phyloP scores from a whole-genome alignment of 2,329 filamentous ascomycete species.

The Microdochium nivale region DNA sequence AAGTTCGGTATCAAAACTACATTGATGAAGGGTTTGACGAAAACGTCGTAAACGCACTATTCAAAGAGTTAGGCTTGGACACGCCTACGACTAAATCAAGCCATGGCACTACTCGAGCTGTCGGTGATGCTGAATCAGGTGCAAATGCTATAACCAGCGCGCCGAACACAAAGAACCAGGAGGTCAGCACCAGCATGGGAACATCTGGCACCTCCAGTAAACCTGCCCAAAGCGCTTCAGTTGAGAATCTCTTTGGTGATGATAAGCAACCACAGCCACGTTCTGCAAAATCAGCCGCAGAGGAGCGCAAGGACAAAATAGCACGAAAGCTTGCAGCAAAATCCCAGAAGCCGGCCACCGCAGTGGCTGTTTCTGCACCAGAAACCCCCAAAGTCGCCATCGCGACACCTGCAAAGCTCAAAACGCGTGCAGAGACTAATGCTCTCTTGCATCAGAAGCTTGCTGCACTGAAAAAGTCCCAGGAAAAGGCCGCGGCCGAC shows the following conservation, averaged over 20 bases:
- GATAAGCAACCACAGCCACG: not conserved
- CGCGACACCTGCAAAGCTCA: constrained; percentile 29
- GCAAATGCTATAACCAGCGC: not conserved
- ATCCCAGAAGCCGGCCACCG: constrained; percentile 16
- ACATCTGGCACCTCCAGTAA: not conserved
- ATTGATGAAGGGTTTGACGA: constrained; percentile 65
- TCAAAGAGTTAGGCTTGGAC: constrained; percentile 58
- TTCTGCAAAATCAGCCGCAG: constrained; percentile 16
- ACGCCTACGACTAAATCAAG: constrained; percentile 21
- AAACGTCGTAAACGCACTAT: constrained; percentile 53
- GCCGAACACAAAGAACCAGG: not conserved
- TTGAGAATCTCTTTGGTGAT: not conserved
- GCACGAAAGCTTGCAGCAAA: constrained; percentile 23
- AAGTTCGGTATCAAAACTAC: constrained; percentile 66
- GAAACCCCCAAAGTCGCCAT: constrained; percentile 3
- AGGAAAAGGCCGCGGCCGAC: constrained; percentile 16
- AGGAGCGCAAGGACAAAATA: constrained; percentile 25
- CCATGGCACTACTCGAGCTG: constrained; percentile 1
- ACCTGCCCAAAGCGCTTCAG: too few relatives aligned
- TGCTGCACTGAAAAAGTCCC: constrained; percentile 57
- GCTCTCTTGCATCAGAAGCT: constrained; percentile 68
- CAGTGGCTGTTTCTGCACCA: constrained; percentile 10
- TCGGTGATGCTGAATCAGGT: constrained; percentile 1
- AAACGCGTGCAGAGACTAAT: constrained; percentile 55
- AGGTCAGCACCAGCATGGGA: not conserved